Conservation (phyloP, 106 monocot genomes). For the Acorus gramineus region DNA sequence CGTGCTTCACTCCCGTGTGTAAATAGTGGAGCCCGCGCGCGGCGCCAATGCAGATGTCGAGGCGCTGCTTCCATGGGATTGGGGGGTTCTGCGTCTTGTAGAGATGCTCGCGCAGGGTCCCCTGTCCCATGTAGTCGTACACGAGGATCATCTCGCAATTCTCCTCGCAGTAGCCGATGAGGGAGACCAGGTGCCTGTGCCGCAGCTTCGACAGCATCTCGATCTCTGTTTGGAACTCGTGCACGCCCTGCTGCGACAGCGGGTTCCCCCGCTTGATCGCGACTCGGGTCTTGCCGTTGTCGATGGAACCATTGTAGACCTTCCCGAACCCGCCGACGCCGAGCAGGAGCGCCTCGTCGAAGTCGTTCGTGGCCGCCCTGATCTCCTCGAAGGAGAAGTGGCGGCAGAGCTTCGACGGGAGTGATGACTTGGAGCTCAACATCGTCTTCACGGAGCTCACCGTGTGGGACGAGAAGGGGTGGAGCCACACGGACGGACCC, state of each 20-base stretch:
- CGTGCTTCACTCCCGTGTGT: conserved; percentile 72
- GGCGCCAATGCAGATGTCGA: conserved; percentile 88
- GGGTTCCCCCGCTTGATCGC: conserved; percentile 83
- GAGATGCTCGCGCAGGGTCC: conserved; percentile 64
- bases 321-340: conserved; percentile 85
- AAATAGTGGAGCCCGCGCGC: conserved; percentile 80
- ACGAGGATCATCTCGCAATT: conserved; percentile 80
- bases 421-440: conserved; percentile 46
- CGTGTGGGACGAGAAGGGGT: conserved; percentile 33
- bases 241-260: conserved; percentile 54
- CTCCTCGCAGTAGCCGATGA: conserved; percentile 83
- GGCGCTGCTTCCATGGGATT: conserved; percentile 65
- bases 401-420: conserved; percentile 67
- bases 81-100: conserved; percentile 61
- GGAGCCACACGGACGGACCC: conserved; percentile 49
- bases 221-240: conserved; percentile 83
- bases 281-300: conserved; percentile 33
- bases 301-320: conserved; percentile 50
- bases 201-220: conserved; percentile 90
- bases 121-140: conserved; percentile 71
- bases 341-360: conserved; percentile 63
- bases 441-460: too few species aligned
- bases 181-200: conserved; percentile 74
- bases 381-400: conserved; percentile 77
- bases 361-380: conserved; percentile 55